Base-by-base conservation (phyloP, 345 rosid genomes). In the Noccaea caerulescens region DNA sequence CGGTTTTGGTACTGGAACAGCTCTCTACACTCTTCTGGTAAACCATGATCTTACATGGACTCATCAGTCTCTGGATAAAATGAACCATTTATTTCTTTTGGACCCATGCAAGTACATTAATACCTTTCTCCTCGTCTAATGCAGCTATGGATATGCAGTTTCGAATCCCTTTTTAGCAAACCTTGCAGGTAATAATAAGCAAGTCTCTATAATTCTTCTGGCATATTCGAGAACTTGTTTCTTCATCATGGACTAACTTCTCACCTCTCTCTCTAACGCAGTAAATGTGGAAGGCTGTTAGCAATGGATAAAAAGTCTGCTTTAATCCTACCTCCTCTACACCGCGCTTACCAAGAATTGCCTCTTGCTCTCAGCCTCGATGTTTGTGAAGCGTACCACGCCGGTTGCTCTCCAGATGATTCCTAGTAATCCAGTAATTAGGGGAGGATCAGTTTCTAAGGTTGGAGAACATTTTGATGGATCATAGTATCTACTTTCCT, bases 91-190 rank as follows among this genome's bases (percentile, higher is more conserved):
- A 6, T 30, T 61, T 76, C 9, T 49, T 69, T 45, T 54, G 68
- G 37, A 63, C 65, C 30, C 33, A 16, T 68, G 44, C 34, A 36
- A 58, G 51, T 60, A 62, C 59, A 47, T 38, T 45, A 11, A 27
- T 42, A 6, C 45, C 2, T 54, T 58, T 54, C 2, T 60, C 66
- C 78, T 41, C 64, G 65, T 68, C 68, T 76, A 44, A 51, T 71
- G 50, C 55, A 88, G 99, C 86, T 60, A 80, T 94, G 96, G 98
- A 81, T 91, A 43, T 83, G 93, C 85, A 85, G 86, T 82, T 89
- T 89, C 73, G 90, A 87, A 68, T 84, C 88, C 56, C 55, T 94
- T 12, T 88, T 87, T 70, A 72, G 82, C 66, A 85, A 88, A 82
- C 79, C 78, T 38, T 91, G 95, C 96, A 82, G 88, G 97, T 89